A percentile compares a stretch with the other conserved stretches of the same genome.
Conservation (phyloP, 805 yeast species). For the Candida incommunis region DNA sequence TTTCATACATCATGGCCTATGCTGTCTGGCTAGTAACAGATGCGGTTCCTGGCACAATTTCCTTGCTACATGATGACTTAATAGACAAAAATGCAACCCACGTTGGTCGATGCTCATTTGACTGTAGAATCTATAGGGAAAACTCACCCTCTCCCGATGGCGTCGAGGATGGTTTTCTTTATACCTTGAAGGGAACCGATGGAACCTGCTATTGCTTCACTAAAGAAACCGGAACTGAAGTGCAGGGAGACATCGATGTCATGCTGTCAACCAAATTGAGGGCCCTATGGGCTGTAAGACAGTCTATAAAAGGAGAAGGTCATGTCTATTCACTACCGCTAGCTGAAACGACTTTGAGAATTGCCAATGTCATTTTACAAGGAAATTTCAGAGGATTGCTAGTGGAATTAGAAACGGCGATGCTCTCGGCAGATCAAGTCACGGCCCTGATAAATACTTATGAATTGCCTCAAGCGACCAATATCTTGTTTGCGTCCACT, state of each 20-base stretch:
- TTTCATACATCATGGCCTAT: background rate
- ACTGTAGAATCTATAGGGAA: background rate
- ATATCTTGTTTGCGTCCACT: background rate
- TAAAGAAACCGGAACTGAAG: background rate
- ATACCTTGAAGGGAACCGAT: background rate
- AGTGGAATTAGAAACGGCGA: background rate
- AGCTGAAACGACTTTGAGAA: background rate
- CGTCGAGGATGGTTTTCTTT: background rate
- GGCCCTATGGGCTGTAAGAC: background rate
- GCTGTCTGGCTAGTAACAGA: constrained; percentile 1
- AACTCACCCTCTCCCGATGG: background rate
- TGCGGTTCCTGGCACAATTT: background rate
- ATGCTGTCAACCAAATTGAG: background rate
- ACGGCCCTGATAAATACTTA: background rate
- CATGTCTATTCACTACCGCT: background rate
- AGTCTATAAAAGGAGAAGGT: background rate
- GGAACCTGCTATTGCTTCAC: background rate
- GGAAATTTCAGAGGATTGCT: background rate
- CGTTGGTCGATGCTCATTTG: background rate
- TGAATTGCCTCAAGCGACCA: background rate
- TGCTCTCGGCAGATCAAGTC: background rate
- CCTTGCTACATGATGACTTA: background rate
- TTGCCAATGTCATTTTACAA: background rate
- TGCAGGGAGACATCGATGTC: background rate
- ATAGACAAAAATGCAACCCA: constrained; percentile 1